A percentile compares a stretch with the other conserved stretches of the same genome.
These are phyloP conservation scores for Taphrina flavorubra DNA, from an alignment of 1,139 yeast species.

Conservation along the genomic window DNA sequence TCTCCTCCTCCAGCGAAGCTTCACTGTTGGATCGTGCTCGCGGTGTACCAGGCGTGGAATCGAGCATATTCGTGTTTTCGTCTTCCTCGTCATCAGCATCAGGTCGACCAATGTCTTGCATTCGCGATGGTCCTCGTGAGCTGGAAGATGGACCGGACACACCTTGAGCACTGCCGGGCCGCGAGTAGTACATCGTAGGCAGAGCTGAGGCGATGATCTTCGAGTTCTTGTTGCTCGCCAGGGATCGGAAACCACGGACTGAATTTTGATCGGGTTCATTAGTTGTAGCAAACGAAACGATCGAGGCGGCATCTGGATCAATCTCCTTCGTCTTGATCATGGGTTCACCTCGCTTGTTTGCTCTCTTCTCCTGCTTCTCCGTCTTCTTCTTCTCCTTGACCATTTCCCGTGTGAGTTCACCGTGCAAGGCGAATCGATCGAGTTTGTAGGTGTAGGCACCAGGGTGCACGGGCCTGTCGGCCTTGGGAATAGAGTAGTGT, in stretches of 20 bases:
- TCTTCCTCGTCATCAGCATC: slow-evolving; percentile 33
- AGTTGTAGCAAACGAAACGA: slow-evolving; percentile 19
- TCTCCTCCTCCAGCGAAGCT: slow-evolving; percentile 21
- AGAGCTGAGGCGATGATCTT: slow-evolving; percentile 33
- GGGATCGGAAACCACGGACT: slow-evolving; percentile 36
- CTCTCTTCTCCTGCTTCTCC: slow-evolving; percentile 37
- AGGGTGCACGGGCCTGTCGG: slow-evolving; percentile 35
- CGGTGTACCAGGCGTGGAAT: slow-evolving; percentile 17
- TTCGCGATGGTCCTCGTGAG: slow-evolving; percentile 14
- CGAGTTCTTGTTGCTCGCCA: slow-evolving; percentile 36
- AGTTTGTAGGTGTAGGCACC: slow-evolving; percentile 39
- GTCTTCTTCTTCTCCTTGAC: slow-evolving; percentile 39
- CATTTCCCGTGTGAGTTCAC: slow-evolving; percentile 32
- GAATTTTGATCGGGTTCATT: slow-evolving; percentile 30
- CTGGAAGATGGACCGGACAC: slow-evolving; percentile 13
- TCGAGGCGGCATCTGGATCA: slow-evolving; percentile 36
- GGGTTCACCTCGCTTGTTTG: slow-evolving; percentile 31
- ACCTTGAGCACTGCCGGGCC: slow-evolving; percentile 35
- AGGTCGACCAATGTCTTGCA: not conserved
- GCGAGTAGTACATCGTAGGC: slow-evolving; percentile 35
- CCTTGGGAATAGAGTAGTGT: slow-evolving; percentile 36
- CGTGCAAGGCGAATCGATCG: slow-evolving; percentile 38
- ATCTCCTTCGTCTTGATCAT: slow-evolving; percentile 34
- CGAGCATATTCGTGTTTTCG: slow-evolving; percentile 23
- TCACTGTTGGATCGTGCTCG: slow-evolving; percentile 21